Evolutionary conservation across 192 early-diverging fungal species (phyloP).

Genomic region (Podila verticillata): DNA sequence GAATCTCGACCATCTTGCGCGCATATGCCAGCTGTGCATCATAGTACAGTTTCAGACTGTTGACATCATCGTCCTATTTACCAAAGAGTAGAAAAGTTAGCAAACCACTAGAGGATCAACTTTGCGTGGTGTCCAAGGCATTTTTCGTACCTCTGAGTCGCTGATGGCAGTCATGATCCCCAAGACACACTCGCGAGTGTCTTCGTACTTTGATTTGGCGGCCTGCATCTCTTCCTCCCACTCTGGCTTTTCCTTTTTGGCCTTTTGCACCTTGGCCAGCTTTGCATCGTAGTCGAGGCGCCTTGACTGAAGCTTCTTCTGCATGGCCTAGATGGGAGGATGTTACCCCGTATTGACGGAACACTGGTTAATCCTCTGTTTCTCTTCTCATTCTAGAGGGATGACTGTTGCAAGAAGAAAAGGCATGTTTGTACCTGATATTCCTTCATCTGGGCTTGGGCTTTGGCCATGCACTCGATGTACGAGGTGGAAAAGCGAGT

Average conservation of each 20-base stretch:
- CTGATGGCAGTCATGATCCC: slow-evolving; percentile 83
- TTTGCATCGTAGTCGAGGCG: slow-evolving; percentile 94
- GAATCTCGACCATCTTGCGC: slow-evolving; percentile 19
- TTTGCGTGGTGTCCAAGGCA: no score
- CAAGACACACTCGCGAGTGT: slow-evolving; percentile 77
- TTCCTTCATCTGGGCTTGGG: slow-evolving; percentile 27
- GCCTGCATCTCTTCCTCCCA: slow-evolving; percentile 89
- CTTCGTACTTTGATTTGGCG: slow-evolving; percentile 92
- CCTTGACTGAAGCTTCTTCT: slow-evolving; percentile 88
- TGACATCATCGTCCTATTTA: slow-evolving; percentile 11
- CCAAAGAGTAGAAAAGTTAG: not conserved
- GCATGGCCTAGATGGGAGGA: slow-evolving; percentile 57
- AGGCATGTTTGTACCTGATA: slow-evolving; percentile 8
- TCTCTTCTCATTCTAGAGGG: not conserved
- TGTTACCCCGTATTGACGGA: not conserved
- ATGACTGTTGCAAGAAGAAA: not conserved
- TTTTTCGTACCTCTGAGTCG: slow-evolving; percentile 72
- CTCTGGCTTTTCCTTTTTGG: slow-evolving; percentile 87
- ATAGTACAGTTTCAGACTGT: slow-evolving; percentile 13
- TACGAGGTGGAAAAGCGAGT: slow-evolving; percentile 13
- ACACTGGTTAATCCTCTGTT: not conserved
- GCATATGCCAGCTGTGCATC: slow-evolving; percentile 21
- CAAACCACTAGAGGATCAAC: not conserved
- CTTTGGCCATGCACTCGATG: slow-evolving; percentile 15
- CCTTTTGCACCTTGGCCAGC: slow-evolving; percentile 81